phyloP scores from a whole-genome alignment of 805 yeast species.

The Starmera pachycereana region DNA sequence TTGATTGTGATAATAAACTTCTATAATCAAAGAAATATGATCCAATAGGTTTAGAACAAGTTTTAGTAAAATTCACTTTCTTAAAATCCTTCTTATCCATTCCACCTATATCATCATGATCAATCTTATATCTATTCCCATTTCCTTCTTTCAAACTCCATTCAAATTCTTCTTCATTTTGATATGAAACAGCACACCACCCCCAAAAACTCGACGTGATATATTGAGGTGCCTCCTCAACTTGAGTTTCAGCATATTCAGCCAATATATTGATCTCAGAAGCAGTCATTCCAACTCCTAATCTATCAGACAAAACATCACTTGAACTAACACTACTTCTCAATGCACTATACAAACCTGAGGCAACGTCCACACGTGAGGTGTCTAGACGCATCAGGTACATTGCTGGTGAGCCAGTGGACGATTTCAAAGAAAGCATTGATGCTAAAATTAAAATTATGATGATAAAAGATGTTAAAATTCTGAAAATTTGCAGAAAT shows the following conservation, averaged over 20 bases:
- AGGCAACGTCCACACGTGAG: slow-evolving; percentile 40
- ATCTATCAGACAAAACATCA: slow-evolving; percentile 12
- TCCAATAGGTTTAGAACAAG: not conserved
- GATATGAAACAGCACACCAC: slow-evolving; percentile 33
- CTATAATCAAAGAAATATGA: slow-evolving; percentile 35
- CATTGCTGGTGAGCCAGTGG: not conserved
- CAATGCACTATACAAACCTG: slow-evolving; percentile 39
- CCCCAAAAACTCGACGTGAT: slow-evolving; percentile 29
- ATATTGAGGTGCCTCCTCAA: slow-evolving; percentile 38
- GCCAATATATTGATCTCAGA: slow-evolving; percentile 37
- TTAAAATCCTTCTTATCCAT: not conserved
- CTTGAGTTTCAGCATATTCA: slow-evolving; percentile 35
- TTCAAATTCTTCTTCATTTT: too few relatives aligned
- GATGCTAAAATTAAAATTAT: not conserved
- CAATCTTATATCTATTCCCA: not conserved
- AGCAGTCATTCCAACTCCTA: slow-evolving; percentile 30
- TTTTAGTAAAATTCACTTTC: not conserved
- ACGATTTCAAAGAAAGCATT: not conserved
- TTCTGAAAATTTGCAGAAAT: not conserved
- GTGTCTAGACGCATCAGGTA: slow-evolving; percentile 29
- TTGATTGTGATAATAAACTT: slow-evolving; percentile 26
- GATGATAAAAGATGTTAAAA: not conserved
- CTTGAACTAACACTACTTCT: slow-evolving; percentile 23
- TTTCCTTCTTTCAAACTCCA: not conserved
- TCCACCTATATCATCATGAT: not conserved